Evolutionary conservation across 106 monocot genomes (phyloP), one percentile per base, ranked within the genome.

Genomic region (Acorus gramineus): DNA sequence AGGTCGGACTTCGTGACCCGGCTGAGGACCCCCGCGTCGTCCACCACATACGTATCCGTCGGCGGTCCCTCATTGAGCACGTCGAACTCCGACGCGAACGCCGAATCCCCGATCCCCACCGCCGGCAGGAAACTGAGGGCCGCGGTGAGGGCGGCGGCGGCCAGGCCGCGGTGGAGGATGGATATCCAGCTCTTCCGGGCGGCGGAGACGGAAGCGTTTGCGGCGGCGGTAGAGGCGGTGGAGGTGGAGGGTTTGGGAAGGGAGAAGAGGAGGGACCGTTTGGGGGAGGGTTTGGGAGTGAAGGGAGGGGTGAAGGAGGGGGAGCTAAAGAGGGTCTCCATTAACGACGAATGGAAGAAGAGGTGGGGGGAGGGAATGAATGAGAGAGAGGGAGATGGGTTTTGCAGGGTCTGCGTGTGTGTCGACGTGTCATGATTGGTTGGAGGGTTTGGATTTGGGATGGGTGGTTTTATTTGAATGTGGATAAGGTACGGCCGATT

Each of bases 11-110:
- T 87, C 49, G 96, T 96, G 47, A 96, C 80, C 1, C 96, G 77
- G 77, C 85, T 96, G 42, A 96, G 77, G 7, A 96, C 96, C 3
- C 82, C 82, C 3, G 96, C 96, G 56, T 96, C 96, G 66, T 96
- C 96, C 4, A 96, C 76, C 0, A 91, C 78, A 62, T 87, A 96
- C 2, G 82, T 78, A 3, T 91, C 96, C 44, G 69, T 64, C 2
- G 92, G 92, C 14, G 96, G 87, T 2, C 91, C 85, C 51, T 70
- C 87, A 67, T 60, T 87, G 43, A 96, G 59, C 59, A 96, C 85
- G 53, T 96, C 91, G 69, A 96, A 96, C 83, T 96, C 96, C 7
- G 96, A 91, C 2, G 96, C 96, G 4, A 79, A 5, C 2, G 81
- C 87, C 48, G 76, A 55, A 56, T 53, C 13, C 14, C 55, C 43